phyloP scores from a whole-genome alignment of 768 basidiomycete genomes.

The Mrakia hoshinonis region DNA sequence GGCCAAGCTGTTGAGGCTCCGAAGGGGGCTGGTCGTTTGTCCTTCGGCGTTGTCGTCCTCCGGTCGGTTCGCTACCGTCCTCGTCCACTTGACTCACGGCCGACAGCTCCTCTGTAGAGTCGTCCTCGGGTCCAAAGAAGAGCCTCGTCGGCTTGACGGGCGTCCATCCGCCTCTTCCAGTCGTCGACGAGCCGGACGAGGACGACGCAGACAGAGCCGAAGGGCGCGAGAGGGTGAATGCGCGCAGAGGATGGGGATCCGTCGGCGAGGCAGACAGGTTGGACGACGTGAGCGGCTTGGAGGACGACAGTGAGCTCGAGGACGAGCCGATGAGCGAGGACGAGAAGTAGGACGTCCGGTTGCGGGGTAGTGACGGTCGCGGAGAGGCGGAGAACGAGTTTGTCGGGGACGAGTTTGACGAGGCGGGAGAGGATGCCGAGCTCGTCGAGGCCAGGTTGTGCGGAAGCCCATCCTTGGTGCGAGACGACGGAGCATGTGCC shows the following conservation, averaged over 20 bases:
- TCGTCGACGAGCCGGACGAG: conserved; percentile 4
- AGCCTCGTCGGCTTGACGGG: conserved; percentile 9
- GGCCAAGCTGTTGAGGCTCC: background rate
- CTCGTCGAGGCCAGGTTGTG: background rate
- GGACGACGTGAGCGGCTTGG: conserved; percentile 5
- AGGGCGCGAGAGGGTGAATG: background rate
- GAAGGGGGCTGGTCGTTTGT: conserved; percentile 1
- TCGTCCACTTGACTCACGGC: background rate
- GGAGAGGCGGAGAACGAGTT: background rate
- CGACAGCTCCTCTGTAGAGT: background rate
- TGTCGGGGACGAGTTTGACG: background rate
- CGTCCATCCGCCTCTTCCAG: background rate
- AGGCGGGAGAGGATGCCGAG: background rate
- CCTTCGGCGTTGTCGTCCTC: background rate
- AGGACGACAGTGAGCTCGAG: background rate
- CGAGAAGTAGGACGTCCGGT: background rate
- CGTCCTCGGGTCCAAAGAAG: background rate
- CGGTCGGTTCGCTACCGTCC: background rate
- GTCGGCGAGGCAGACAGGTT: background rate
- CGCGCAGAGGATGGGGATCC: background rate
- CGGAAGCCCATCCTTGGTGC: background rate
- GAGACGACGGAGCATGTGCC: background rate
- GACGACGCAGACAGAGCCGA: background rate
- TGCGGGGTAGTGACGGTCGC: background rate
- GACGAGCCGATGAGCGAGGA: background rate